Base-by-base conservation (phyloP, 345 rosid genomes). In the Aquilaria yunnanensis region DNA sequence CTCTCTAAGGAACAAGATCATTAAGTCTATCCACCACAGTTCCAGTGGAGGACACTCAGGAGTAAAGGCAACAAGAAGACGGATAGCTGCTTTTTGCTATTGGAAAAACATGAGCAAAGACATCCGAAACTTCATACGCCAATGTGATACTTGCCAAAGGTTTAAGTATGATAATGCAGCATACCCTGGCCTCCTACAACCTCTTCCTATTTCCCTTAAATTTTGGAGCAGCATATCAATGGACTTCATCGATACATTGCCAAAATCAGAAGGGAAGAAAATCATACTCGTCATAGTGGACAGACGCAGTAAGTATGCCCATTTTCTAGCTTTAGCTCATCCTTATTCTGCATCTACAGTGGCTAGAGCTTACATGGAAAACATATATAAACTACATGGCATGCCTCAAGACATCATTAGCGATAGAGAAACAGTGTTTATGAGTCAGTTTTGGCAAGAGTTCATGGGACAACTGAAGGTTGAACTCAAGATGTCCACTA, bases 231-330 rank as follows among this genome's bases (percentile, higher is more conserved):
- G 51, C 0, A 51, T 70, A 2, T 43, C 47, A 1, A 63, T 63
- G 64, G 73, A 63, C 14, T 70, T 70, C 9, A 30, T 69, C 0
- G 31, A 47, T 30, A 47, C 46, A 1, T 13, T 62, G 2, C 73
- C 63, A 2, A 37, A 1, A 13, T 70, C 73, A 0, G 12, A 29
- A 0, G 68, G 68, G 2, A 16, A 16, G 16, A 0, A 16, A 16
- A 16, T 16, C 16, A 16, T 16, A 16, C 16, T 16, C 16, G 16
- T 16, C 16, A 16, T 16, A 16, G 16, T 16, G 16, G 16, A 16
- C 16, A 16, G 16, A 16, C 16, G 16, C 16, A 16, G 16, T 16
- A 16, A 16, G 16, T 16, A 16, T 16, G 16, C 16, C 16, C 16
- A 16, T 16, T 16, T 16, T 16, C 16, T 16, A 16, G 16, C 16